Evolutionary conservation across 495 filamentous ascomycete genomes (phyloP), one percentile per base, ranked within the genome.

Genomic region (Aspergillus asperescens): DNA sequence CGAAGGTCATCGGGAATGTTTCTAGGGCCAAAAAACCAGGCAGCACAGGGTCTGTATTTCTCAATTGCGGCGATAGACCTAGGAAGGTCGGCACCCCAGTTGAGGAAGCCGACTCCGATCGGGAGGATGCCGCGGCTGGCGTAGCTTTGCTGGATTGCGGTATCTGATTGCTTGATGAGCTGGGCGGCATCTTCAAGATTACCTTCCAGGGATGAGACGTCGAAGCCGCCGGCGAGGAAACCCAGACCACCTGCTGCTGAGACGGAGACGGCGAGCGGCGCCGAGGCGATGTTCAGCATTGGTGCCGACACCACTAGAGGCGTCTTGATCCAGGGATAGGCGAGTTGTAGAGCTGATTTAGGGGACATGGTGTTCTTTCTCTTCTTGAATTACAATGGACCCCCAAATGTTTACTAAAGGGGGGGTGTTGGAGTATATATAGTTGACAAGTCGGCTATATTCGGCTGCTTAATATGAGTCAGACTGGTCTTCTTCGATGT

Each of bases 281-380:
- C 68, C 7, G 78, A 74, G 10, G 85, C 69, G 50, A 88, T 81
- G 37, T 81, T 66, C 16, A 81, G 75, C 85, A 89, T 88, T 3
- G 87, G 86, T 1, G 84, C 85, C 18, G 68, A 66, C 38, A 76
- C 67, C 23, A 90, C 72, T 31, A 89, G 65, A 2, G 87, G 85
- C 2, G 48, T 38, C 31, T 59, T 49, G 47, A 54, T 50, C 59
- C 55, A 61, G 3, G 55, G 52, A 19, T 61, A 58, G 42, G 32
- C 23, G 7, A 34, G 13, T 37, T 48, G 32, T 29, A 56, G 20
- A 18, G 35, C 18, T 5, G 49, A 39, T 2, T 27, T 48, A 7
- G 31, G 9, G 2, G 25, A 35, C 52, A 58, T 56, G 43, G 0
- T 46, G 15, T 31, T 38, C 15, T 35, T 12, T 35, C 16, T 35